These are phyloP conservation scores for Beauveria pseudobassiana DNA, from an alignment of 2,329 filamentous ascomycete genomes.

Conservation along the genomic window DNA sequence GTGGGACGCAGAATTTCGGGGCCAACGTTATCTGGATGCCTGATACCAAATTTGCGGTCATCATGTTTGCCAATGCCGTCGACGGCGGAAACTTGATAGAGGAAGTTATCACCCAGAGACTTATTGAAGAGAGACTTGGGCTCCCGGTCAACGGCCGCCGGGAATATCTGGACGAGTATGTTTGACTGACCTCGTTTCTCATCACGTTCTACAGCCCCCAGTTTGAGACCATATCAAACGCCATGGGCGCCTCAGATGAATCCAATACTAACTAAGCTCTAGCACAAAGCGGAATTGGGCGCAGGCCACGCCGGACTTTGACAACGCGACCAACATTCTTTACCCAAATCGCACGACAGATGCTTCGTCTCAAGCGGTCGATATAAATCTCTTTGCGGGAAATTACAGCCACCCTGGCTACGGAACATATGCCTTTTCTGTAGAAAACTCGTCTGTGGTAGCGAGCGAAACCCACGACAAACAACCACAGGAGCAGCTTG, in stretches of 20 bases:
- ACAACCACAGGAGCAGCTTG: neutral
- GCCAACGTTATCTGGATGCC: conserved; percentile 17
- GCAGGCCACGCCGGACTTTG: neutral
- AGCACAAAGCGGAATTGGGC: neutral
- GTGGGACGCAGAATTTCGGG: conserved; percentile 12
- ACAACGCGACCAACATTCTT: neutral
- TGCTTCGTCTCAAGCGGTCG: conserved; percentile 23
- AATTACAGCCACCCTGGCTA: conserved; percentile 35
- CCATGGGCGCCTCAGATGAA: neutral
- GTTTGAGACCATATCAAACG: too few species aligned
- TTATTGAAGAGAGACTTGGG: conserved; percentile 16
- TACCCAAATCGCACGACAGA: neutral
- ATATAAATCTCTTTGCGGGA: conserved; percentile 24
- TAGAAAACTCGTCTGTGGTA: neutral
- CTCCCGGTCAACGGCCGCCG: conserved; percentile 14
- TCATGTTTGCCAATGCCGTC: conserved; percentile 29
- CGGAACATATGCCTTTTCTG: neutral
- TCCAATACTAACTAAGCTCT: neutral
- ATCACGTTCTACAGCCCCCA: too few species aligned
- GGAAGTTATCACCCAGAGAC: conserved; percentile 11
- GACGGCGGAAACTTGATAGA: conserved; percentile 25
- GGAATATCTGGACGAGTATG: neutral
- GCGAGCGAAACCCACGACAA: too few species aligned
- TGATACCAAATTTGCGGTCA: conserved; percentile 13
- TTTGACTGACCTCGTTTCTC: neutral